Conservation (phyloP, 495 filamentous ascomycete species). For the Staphylotrichum longicolle region DNA sequence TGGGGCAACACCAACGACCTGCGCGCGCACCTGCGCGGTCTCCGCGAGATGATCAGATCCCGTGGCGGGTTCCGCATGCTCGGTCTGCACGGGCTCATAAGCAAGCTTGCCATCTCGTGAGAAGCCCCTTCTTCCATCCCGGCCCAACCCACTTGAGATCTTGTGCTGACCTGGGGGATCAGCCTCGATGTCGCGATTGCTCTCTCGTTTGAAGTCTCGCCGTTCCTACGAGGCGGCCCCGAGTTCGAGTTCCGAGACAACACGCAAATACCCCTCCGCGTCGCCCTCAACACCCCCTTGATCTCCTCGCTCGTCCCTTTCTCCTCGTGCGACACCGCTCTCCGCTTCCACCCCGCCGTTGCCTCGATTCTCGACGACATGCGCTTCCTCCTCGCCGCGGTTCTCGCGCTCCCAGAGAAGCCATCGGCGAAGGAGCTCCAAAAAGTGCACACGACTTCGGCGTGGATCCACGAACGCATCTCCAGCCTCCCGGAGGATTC, state of each 20-base stretch:
- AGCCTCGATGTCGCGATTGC: constrained; percentile 37
- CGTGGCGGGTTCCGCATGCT: constrained; percentile 38
- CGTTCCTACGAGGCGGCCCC: constrained; percentile 28
- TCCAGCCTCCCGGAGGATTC: constrained; percentile 26
- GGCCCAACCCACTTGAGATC: too few species aligned
- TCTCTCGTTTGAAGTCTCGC: constrained; percentile 33
- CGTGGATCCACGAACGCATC: constrained; percentile 38
- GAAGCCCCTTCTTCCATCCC: constrained; percentile 5
- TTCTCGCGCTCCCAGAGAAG: constrained; percentile 31
- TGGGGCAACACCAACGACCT: constrained; percentile 38
- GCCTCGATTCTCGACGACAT: constrained; percentile 44
- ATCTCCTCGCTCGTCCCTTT: constrained; percentile 31
- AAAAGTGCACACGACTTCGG: constrained; percentile 34
- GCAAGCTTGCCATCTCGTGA: constrained; percentile 41
- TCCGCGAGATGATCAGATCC: constrained; percentile 38
- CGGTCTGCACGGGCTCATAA: constrained; percentile 38
- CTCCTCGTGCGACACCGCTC: constrained; percentile 31
- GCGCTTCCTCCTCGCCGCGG: constrained; percentile 34
- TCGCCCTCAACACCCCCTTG: constrained; percentile 41
- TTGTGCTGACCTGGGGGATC: background rate
- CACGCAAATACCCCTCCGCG: constrained; percentile 28
- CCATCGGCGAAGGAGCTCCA: constrained; percentile 34
- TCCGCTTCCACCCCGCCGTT: constrained; percentile 32
- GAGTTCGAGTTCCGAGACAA: constrained; percentile 37
- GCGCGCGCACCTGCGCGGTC: constrained; percentile 34